Evolutionary conservation across 805 yeast genomes (phyloP).

Genomic region (Teunomyces atbi): DNA sequence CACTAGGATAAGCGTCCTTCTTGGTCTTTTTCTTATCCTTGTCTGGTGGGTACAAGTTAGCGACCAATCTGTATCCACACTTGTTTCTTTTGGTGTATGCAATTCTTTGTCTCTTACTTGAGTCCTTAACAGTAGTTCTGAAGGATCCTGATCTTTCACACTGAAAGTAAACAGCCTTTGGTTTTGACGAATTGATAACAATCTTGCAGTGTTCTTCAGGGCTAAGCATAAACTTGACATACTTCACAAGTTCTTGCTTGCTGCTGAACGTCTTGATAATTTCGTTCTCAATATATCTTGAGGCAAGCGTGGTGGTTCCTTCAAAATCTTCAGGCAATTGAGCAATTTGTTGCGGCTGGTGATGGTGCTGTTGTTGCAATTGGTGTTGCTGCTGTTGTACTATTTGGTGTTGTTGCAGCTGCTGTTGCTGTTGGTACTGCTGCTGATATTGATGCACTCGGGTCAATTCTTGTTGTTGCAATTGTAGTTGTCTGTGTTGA

Average conservation of each 20-base stretch:
- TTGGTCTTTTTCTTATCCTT: constrained; percentile 38
- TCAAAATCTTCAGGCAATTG: constrained; percentile 12
- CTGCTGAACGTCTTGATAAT: constrained; percentile 15
- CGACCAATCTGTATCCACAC: constrained; percentile 46
- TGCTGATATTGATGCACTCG: constrained; percentile 16
- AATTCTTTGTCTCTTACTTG: constrained; percentile 44
- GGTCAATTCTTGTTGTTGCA: constrained; percentile 10
- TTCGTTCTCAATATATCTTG: constrained; percentile 14
- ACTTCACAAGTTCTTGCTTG: constrained; percentile 20
- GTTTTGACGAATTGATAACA: constrained; percentile 47
- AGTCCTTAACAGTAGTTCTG: constrained; percentile 47
- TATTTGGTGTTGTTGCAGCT: constrained; percentile 9
- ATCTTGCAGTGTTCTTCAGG: constrained; percentile 38
- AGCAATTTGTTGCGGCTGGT: constrained; percentile 8
- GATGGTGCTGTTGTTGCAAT: constrained; percentile 10
- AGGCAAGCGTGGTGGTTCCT: constrained; percentile 13
- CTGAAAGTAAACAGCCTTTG: constrained; percentile 48
- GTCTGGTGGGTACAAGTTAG: constrained; percentile 44
- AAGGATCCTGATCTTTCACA: constrained; percentile 46
- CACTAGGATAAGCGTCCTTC: constrained; percentile 16
- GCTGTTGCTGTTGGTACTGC: constrained; percentile 8
- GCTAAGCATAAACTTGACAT: constrained; percentile 39
- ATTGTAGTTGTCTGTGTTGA: constrained; percentile 11
- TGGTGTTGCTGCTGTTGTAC: constrained; percentile 17
- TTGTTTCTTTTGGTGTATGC: constrained; percentile 47